Evolutionary conservation across 805 yeast genomes (phyloP).

Genomic region (Komagataella phaffii): DNA sequence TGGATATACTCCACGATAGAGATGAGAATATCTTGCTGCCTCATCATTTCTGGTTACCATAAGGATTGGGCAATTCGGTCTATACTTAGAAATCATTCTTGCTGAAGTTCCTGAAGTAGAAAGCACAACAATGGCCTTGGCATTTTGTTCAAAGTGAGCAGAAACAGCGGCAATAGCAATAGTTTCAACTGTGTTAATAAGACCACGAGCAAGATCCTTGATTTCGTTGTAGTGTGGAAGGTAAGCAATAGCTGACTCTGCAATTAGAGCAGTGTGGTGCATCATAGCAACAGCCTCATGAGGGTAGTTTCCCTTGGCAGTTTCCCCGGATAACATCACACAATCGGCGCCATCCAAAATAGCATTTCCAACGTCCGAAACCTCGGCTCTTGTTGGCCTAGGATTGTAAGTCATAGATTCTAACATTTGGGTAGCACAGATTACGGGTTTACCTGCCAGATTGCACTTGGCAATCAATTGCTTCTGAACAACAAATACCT

Average conservation of each 20-base stretch:
- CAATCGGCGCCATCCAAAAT: slow-evolving; percentile 99
- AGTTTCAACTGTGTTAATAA: slow-evolving; percentile 90
- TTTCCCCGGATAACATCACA: slow-evolving; percentile 99
- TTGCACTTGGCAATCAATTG: slow-evolving; percentile 98
- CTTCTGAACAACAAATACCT: slow-evolving; percentile 97
- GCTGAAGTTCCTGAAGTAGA: slow-evolving; percentile 94
- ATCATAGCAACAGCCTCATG: slow-evolving; percentile 95
- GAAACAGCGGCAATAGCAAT: slow-evolving; percentile 95
- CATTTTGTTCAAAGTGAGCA: slow-evolving; percentile 91
- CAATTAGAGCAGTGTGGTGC: slow-evolving; percentile 94
- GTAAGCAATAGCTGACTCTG: slow-evolving; percentile 95
- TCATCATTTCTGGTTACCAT: slow-evolving; percentile 94
- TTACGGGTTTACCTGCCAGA: slow-evolving; percentile 98
- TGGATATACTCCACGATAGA: slow-evolving; percentile 98
- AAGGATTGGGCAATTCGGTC: slow-evolving; percentile 94
- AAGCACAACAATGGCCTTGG: slow-evolving; percentile 92
- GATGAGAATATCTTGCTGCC: slow-evolving; percentile 91
- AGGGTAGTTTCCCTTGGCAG: slow-evolving; percentile 99
- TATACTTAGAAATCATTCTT: slow-evolving; percentile 92
- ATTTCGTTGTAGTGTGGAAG: slow-evolving; percentile 72
- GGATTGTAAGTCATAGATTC: slow-evolving; percentile 99
- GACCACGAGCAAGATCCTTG: slow-evolving; percentile 73
- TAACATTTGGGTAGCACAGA: slow-evolving; percentile 99
- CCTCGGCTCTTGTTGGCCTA: slow-evolving; percentile 99
- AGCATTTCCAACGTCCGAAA: slow-evolving; percentile 98